phyloP scores from a whole-genome alignment of 352 stramenopile species.

The Pythium periplocum region DNA sequence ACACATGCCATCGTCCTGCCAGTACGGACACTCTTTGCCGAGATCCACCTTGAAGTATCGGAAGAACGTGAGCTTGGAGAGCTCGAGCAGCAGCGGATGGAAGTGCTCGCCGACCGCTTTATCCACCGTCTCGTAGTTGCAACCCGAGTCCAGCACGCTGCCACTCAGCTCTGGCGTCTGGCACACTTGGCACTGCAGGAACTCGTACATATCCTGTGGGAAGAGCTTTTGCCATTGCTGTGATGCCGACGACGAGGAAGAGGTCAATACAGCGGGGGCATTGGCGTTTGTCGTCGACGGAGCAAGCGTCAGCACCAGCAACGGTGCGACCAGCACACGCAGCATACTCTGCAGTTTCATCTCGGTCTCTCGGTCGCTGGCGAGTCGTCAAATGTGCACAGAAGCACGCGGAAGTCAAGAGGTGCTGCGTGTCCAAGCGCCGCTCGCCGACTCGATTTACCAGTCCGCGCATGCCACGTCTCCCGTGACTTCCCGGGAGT shows the following conservation, averaged over 20 bases:
- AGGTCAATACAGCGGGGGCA: too few species aligned
- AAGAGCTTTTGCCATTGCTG: constrained; percentile 32
- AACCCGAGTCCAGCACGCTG: constrained; percentile 79
- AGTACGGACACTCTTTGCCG: constrained; percentile 86
- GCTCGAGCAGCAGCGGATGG: constrained; percentile 70
- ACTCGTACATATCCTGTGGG: constrained; percentile 68
- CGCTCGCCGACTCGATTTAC: too few species aligned
- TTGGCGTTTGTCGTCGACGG: neutral
- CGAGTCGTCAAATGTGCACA: too few species aligned
- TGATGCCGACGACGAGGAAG: neutral
- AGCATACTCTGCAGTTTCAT: neutral
- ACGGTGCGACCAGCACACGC: neutral
- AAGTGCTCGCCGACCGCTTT: constrained; percentile 79
- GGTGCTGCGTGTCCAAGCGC: too few species aligned
- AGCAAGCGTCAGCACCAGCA: constrained; percentile 7
- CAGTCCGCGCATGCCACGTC: too few species aligned
- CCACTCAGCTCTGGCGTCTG: constrained; percentile 74
- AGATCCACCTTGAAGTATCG: constrained; percentile 93
- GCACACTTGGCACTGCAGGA: constrained; percentile 76
- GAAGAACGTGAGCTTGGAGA: constrained; percentile 86
- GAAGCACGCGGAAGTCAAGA: too few species aligned
- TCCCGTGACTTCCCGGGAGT: too few species aligned
- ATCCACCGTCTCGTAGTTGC: constrained; percentile 82
- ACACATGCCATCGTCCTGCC: constrained; percentile 90
- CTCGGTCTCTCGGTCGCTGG: too few species aligned